phyloP scores from a whole-genome alignment of 1,284 basidiomycete genomes.

The Bjerkandera adusta region DNA sequence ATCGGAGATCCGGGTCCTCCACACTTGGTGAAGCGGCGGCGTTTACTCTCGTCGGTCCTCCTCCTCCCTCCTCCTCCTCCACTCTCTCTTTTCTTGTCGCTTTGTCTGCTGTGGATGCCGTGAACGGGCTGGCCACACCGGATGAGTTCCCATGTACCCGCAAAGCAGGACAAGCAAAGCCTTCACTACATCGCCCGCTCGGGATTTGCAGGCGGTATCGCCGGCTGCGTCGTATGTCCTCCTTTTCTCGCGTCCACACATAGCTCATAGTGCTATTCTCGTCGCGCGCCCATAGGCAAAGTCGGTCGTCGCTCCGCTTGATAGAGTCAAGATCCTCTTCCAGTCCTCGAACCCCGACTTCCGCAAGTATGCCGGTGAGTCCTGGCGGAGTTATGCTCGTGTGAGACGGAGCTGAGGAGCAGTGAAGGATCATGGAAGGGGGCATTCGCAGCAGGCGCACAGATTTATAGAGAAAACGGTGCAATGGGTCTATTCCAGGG shows the following conservation, averaged over 20 bases:
- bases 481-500: conserved; percentile 89
- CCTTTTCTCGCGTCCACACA: conserved; percentile 10
- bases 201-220: conserved; percentile 88
- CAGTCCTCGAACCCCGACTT: conserved; percentile 97
- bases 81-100: conserved; percentile 4
- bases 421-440: conserved; percentile 79
- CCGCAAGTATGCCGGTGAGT: conserved; percentile 85
- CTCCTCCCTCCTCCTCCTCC: background rate
- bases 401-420: background rate
- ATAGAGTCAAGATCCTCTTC: conserved; percentile 98
- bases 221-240: conserved; percentile 85
- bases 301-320: conserved; percentile 94
- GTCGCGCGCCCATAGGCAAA: conserved; percentile 90
- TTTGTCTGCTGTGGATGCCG: background rate
- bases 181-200: conserved; percentile 79
- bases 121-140: conserved; percentile 32
- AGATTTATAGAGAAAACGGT: conserved; percentile 79
- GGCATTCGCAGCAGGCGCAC: conserved; percentile 76
- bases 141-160: conserved; percentile 59
- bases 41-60: background rate
- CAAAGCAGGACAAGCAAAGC: conserved; percentile 58
- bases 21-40: background rate
- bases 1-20: conserved; percentile 8
- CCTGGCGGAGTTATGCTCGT: background rate
- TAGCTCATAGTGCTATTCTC: conserved; percentile 11